These are phyloP conservation scores for Mangifera indica DNA, from an alignment of 345 rosid genomes.

Conservation along the genomic window DNA sequence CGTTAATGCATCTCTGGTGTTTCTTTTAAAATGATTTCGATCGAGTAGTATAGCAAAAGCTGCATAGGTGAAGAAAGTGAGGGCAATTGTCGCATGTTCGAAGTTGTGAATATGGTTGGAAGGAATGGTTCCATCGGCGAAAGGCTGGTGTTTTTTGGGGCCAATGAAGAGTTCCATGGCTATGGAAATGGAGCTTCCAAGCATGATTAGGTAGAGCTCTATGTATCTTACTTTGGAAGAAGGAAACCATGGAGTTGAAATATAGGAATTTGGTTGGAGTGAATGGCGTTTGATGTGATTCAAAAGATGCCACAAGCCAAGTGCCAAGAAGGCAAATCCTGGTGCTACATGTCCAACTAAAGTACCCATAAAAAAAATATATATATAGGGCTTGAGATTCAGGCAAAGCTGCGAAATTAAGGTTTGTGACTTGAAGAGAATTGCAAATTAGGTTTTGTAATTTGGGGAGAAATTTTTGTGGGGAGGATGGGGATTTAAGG, in stretches of 20 bases:
- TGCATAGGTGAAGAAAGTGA: constrained; percentile 68
- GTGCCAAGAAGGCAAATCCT: constrained; percentile 57
- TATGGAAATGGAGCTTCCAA: constrained; percentile 53
- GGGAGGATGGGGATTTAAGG: constrained; percentile 8
- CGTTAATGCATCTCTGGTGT: constrained; percentile 40
- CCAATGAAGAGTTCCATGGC: constrained; percentile 77
- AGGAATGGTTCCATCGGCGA: constrained; percentile 77
- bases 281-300: constrained; percentile 63
- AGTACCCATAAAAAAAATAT: constrained; percentile 55
- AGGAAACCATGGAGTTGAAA: constrained; percentile 63
- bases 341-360: constrained; percentile 77
- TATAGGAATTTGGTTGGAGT: constrained; percentile 50
- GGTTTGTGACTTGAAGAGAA: no score
- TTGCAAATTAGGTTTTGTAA: neutral
- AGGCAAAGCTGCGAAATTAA: no score
- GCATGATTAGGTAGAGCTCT: constrained; percentile 64
- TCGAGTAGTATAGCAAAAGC: constrained; percentile 58
- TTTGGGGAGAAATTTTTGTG: neutral
- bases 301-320: constrained; percentile 81
- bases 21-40: constrained; percentile 16
- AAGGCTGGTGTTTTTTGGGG: constrained; percentile 69
- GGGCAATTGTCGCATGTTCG: constrained; percentile 70
- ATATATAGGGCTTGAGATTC: no score
- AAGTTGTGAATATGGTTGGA: constrained; percentile 86
- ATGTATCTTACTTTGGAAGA: constrained; percentile 44